Base-by-base conservation (phyloP, 2,329 filamentous ascomycete genomes). In the Biscogniauxia sp. region DNA sequence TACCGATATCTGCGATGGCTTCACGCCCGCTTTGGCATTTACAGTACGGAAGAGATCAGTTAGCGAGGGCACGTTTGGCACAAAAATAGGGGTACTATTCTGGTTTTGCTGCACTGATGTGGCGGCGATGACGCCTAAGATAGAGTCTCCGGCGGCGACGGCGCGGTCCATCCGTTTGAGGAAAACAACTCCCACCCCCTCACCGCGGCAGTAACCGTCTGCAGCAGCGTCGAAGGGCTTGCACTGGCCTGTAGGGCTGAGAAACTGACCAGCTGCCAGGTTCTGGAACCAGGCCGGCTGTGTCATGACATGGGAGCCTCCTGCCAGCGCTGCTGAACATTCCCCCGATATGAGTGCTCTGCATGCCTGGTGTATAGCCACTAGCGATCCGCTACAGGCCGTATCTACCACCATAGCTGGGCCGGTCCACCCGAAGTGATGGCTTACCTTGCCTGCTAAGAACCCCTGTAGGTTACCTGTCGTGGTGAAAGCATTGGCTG, bases 151-250 rank as follows among this genome's bases (percentile, higher is more conserved):
- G 28, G 83, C 81, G 1, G 69, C 69, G 0, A 84, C 20, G 0
- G 84, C 84, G 8, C 74, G 67, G 0, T 73, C 71, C 0, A 84
- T 64, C 1, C 69, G 74, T 71, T 86, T 86, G 0, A 86, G 61
- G 1, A 83, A 66, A 0, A 86, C 65, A 0, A 73, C 64, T 0
- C 67, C 79, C 2, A 76, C 67, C 0, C 79, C 83, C 54, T 87
- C 84, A 0, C 77, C 82, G 2, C 83, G 74, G 11, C 78, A 82
- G 61, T 85, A 86, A 0, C 84, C 84, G 60, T 82, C 76, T 0
- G 77, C 81, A 1, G 66, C 62, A 1, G 69, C 61, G 56, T 81
- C 79, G 55, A 76, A 79, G 1, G 70, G 68, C 52, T 73, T 68
- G 51, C 63, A 72, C 9, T 63, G 37, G 11, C 69, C 68, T 2